A percentile compares a stretch with the other conserved stretches of the same genome.
phyloP scores from a whole-genome alignment of 2,329 filamentous ascomycete genomes.

The Ceratocystiopsis minuta region DNA sequence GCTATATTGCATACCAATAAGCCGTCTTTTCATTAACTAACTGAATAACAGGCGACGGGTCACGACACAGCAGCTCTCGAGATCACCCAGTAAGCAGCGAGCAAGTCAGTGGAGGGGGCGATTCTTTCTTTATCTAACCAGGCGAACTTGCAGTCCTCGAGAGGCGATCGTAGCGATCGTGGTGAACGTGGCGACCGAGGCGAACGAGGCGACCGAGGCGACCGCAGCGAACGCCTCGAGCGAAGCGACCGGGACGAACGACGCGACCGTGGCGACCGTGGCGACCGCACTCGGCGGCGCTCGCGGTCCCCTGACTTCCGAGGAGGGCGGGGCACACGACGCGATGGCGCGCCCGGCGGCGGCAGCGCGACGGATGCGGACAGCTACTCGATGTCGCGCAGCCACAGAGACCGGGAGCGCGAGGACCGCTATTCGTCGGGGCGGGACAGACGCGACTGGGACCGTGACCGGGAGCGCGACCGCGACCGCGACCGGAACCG shows the following conservation, averaged over 20 bases:
- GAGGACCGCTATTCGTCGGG: slow-evolving; percentile 77
- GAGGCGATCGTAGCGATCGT: slow-evolving; percentile 9
- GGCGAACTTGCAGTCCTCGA: slow-evolving; percentile 12
- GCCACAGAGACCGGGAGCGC: slow-evolving; percentile 80
- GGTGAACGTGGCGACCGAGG: slow-evolving; percentile 13
- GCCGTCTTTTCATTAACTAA: not conserved
- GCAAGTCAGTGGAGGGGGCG: too few species aligned
- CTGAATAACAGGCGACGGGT: slow-evolving; percentile 18
- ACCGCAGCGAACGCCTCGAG: slow-evolving; percentile 15
- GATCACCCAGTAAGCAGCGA: slow-evolving; percentile 35
- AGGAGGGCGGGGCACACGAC: slow-evolving; percentile 39
- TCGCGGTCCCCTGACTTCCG: slow-evolving; percentile 73
- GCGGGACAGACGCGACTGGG: slow-evolving; percentile 28
- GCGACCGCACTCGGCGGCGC: slow-evolving; percentile 33
- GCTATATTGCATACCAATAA: too few species aligned
- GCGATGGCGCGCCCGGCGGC: not conserved
- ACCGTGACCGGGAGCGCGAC: slow-evolving; percentile 34
- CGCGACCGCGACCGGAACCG: slow-evolving; percentile 32
- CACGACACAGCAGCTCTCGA: slow-evolving; percentile 32
- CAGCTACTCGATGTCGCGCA: slow-evolving; percentile 81
- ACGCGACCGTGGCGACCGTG: slow-evolving; percentile 21
- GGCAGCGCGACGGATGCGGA: slow-evolving; percentile 31
- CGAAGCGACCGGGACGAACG: slow-evolving; percentile 5
- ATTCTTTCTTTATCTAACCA: too few species aligned
- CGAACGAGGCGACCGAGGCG: slow-evolving; percentile 10